Evolutionary conservation across 164 flowering plant genomes (phyloP).

Genomic region (Warburgia ugandensis): DNA sequence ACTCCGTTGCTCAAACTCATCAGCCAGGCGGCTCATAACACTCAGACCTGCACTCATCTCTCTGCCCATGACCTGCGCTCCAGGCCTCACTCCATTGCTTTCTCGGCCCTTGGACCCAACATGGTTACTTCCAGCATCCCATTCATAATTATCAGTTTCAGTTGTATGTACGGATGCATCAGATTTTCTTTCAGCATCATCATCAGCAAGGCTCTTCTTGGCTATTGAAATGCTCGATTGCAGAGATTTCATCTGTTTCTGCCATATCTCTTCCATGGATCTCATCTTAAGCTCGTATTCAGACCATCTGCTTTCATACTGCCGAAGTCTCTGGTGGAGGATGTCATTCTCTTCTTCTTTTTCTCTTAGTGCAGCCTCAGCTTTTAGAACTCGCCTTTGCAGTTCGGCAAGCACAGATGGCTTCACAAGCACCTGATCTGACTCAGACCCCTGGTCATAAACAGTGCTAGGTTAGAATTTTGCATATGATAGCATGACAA

Average conservation of each 20-base stretch:
- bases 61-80: slow-evolving; percentile 12
- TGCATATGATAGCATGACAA: not conserved
- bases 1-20: slow-evolving; percentile 86
- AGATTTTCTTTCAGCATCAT: slow-evolving; percentile 63
- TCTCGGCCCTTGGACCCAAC: slow-evolving; percentile 27
- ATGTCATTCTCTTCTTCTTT: slow-evolving; percentile 94
- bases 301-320: slow-evolving; percentile 91
- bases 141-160: slow-evolving; percentile 46
- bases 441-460: slow-evolving; percentile 40
- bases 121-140: slow-evolving; percentile 38
- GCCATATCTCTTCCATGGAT: slow-evolving; percentile 99
- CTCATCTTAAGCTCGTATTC: slow-evolving; percentile 93
- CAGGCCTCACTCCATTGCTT: slow-evolving; percentile 49
- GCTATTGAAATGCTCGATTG: slow-evolving; percentile 94
- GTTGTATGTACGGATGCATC: slow-evolving; percentile 59
- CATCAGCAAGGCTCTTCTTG: slow-evolving; percentile 74
- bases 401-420: slow-evolving; percentile 77
- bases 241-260: slow-evolving; percentile 90
- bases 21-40: slow-evolving; percentile 74
- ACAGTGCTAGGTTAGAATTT: not conserved
- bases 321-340: slow-evolving; percentile 83
- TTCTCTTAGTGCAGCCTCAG: slow-evolving; percentile 79
- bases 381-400: slow-evolving; percentile 83
- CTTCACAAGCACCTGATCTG: slow-evolving; percentile 76
- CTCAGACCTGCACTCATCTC: slow-evolving; percentile 72